Evolutionary conservation across 805 yeast species (phyloP).

Genomic region (Ogataea salicorniae): DNA sequence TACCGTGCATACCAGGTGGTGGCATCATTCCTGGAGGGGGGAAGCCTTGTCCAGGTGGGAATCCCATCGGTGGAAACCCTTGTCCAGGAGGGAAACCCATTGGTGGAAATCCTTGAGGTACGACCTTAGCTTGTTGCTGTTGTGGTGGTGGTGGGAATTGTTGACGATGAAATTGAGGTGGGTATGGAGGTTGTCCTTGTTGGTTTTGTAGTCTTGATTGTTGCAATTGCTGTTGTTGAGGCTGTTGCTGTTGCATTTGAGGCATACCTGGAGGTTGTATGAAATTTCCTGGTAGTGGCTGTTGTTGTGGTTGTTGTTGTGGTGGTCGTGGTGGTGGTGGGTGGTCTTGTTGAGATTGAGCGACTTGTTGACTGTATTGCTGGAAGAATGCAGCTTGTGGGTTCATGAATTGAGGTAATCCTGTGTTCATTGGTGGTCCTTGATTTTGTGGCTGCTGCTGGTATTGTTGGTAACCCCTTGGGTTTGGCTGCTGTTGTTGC

Average conservation of each 20-base stretch:
- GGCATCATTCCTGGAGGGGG: background rate
- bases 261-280: background rate
- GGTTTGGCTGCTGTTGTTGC: slow-evolving; percentile 3
- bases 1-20: slow-evolving; percentile 1
- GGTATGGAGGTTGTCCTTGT: background rate
- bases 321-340: background rate
- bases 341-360: background rate
- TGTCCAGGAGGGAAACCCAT: slow-evolving; percentile 4
- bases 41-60: too few relatives aligned
- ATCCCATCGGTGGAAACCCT: background rate
- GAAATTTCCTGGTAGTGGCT: too few relatives aligned
- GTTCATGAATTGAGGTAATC: slow-evolving; percentile 1
- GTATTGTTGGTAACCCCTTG: slow-evolving; percentile 3
- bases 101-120: background rate
- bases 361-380: background rate
- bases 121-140: background rate
- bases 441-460: background rate
- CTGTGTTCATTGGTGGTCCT: background rate
- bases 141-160: background rate
- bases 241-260: background rate
- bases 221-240: background rate
- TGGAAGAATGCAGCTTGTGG: background rate
- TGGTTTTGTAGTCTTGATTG: background rate
- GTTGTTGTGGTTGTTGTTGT: too few relatives aligned
- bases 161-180: background rate